Percentiles rank a stretch among this genome's conserved stretches.
Conservation (phyloP, 2,329 filamentous ascomycete genomes). For the Xylaria arbuscula region DNA sequence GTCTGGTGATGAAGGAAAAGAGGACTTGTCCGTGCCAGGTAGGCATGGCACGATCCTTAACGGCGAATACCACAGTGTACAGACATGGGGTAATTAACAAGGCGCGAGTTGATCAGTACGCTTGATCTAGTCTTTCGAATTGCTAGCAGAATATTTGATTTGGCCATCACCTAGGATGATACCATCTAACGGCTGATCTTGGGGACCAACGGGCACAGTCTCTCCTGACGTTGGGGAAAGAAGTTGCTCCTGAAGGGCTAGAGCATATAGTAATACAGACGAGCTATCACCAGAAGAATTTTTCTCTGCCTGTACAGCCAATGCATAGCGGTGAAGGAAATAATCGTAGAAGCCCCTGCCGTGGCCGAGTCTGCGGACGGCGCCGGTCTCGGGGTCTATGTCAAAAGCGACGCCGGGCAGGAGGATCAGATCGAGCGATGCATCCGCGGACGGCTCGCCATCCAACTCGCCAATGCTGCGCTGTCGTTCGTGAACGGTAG, state of each 20-base stretch:
- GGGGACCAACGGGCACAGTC: constrained; percentile 76
- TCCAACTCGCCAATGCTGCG: constrained; percentile 77
- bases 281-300: constrained; percentile 50
- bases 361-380: constrained; percentile 84
- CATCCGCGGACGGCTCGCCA: constrained; percentile 54
- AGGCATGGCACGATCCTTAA: constrained; percentile 10
- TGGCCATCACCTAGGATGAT: constrained; percentile 78
- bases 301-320: constrained; percentile 52
- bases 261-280: constrained; percentile 71
- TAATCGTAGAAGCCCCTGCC: constrained; percentile 98
- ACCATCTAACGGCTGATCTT: constrained; percentile 84
- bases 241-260: constrained; percentile 88
- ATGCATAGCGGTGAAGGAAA: constrained; percentile 80
- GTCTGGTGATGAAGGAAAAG: constrained; percentile 39
- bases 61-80: not conserved
- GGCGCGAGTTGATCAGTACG: constrained; percentile 33
- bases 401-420: constrained; percentile 96
- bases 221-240: constrained; percentile 68
- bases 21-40: constrained; percentile 4
- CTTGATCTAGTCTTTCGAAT: constrained; percentile 40
- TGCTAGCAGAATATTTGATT: constrained; percentile 57
- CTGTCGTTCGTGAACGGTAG: constrained; percentile 72
- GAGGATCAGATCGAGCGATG: constrained; percentile 83
- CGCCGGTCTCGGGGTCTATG: constrained; percentile 60
- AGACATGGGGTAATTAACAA: constrained; percentile 24